phyloP scores from a whole-genome alignment of 2,329 filamentous ascomycete genomes.

The Pyrenophora teres region DNA sequence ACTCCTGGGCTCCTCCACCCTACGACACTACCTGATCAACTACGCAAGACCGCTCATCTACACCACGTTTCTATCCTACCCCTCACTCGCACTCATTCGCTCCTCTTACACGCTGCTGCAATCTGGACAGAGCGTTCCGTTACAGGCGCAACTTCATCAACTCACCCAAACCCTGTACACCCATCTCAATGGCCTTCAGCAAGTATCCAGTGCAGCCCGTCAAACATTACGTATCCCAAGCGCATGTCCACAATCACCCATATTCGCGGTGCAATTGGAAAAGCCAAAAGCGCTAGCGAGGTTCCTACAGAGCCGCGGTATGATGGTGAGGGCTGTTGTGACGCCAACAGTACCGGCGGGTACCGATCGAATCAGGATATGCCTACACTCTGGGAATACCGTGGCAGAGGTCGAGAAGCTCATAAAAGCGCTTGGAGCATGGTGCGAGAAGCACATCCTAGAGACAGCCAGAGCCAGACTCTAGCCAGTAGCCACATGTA shows the following conservation, averaged over 20 bases:
- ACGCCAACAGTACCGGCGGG: conserved; percentile 51
- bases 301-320: conserved; percentile 33
- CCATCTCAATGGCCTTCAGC: conserved; percentile 19
- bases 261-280: conserved; percentile 41
- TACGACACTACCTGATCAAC: conserved; percentile 45
- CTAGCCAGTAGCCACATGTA: no score
- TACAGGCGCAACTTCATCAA: conserved; percentile 32
- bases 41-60: conserved; percentile 51
- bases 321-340: conserved; percentile 47
- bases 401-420: conserved; percentile 42
- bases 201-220: conserved; percentile 13
- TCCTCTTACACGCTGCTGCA: conserved; percentile 37
- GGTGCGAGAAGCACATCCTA: conserved; percentile 25
- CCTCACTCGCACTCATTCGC: conserved; percentile 49
- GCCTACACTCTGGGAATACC: conserved; percentile 52
- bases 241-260: conserved; percentile 36
- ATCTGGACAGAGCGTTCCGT: conserved; percentile 21
- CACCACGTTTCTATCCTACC: conserved; percentile 50
- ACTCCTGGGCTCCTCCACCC: conserved; percentile 35
- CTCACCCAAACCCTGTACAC: conserved; percentile 31
- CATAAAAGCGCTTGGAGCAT: conserved; percentile 36
- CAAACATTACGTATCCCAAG: conserved; percentile 28
- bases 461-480: no score
- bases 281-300: conserved; percentile 35
- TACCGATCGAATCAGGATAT: conserved; percentile 47